A percentile compares a stretch with the other conserved stretches of the same genome.
phyloP scores from a whole-genome alignment of 306 rosid genomes.

The Ceratonia siliqua region DNA sequence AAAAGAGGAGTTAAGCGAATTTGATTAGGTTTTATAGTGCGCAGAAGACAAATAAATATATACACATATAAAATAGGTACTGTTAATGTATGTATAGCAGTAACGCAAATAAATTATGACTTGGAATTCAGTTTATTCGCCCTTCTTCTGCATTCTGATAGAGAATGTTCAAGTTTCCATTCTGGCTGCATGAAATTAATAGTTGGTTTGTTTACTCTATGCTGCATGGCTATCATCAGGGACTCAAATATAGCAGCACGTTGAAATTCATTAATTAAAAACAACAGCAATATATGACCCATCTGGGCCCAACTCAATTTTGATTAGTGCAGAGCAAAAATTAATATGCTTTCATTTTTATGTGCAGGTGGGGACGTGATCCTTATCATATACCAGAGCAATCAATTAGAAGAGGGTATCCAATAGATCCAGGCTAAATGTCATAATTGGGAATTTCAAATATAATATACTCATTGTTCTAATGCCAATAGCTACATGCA shows the following conservation, averaged over 20 bases:
- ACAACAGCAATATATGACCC: slow-evolving; percentile 1
- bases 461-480: background rate
- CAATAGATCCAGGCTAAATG: slow-evolving; percentile 16
- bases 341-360: background rate
- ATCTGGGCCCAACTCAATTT: slow-evolving; percentile 15
- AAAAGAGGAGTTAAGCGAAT: background rate
- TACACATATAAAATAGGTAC: background rate
- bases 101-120: background rate
- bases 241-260: background rate
- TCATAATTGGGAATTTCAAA: background rate
- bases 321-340: background rate
- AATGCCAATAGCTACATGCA: background rate
- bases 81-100: background rate
- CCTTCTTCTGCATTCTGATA: background rate
- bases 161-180: background rate
- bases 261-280: background rate
- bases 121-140: background rate
- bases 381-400: background rate
- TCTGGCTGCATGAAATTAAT: background rate
- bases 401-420: background rate
- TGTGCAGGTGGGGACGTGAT: slow-evolving; percentile 12
- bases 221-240: slow-evolving; percentile 22
- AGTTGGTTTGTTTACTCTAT: background rate
- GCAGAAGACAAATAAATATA: background rate
- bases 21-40: background rate